A percentile compares a stretch with the other conserved stretches of the same genome.
Conservation (phyloP, 495 filamentous ascomycete genomes). For the Tuber magnatum region DNA sequence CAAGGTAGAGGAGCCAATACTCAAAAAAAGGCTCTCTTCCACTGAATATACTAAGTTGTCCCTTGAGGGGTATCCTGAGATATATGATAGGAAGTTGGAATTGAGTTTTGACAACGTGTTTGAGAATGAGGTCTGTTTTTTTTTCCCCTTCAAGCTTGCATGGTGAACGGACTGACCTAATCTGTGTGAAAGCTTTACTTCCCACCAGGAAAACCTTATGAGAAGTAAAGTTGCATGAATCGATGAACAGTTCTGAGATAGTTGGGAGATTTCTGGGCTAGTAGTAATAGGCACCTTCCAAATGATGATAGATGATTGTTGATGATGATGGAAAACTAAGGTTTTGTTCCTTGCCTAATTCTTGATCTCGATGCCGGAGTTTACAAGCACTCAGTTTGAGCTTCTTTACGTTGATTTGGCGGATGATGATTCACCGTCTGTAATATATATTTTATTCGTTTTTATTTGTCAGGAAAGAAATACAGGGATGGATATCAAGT, state of each 20-base stretch:
- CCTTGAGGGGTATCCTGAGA: background rate
- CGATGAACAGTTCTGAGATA: background rate
- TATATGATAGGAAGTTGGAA: background rate
- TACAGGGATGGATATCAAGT: background rate
- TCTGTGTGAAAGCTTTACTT: background rate
- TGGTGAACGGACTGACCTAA: background rate
- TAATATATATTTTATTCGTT: background rate
- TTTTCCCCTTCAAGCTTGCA: background rate
- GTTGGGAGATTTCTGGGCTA: background rate
- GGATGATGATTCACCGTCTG: background rate
- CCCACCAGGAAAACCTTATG: background rate
- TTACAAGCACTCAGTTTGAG: background rate
- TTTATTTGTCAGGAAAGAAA: background rate
- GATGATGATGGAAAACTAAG: background rate
- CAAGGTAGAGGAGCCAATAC: background rate
- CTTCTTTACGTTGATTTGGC: background rate
- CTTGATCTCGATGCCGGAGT: background rate
- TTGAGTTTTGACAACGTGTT: background rate
- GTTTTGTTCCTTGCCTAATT: background rate
- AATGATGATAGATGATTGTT: background rate
- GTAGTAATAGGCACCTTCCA: background rate
- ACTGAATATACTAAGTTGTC: background rate
- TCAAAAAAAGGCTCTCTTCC: background rate
- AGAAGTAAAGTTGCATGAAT: background rate
- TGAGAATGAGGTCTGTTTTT: background rate